Base-by-base conservation (phyloP, 306 rosid species). In the Prunus fruticosa region DNA sequence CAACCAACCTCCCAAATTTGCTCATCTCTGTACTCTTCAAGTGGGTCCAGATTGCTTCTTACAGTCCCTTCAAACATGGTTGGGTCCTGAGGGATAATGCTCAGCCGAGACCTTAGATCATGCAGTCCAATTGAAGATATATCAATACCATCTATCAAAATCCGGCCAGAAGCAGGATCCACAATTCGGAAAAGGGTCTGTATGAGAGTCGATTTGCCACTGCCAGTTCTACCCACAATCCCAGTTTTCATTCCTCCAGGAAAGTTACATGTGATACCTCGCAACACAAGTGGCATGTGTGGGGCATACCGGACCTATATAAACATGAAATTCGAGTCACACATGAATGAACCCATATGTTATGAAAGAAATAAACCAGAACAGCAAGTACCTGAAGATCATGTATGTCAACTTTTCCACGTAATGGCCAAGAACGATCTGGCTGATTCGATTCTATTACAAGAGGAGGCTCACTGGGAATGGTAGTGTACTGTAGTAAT, bases 21-120 rank as follows among this genome's bases (percentile, higher is more conserved):
- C 57, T 91, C 96, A 64, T 94, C 94, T 2, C 86, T 76, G 78
- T 90, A 87, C 84, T 94, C 97, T 75, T 94, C 96, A 30, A 91
- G 81, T 0, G 97, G 96, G 67, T 94, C 97, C 20, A 91, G 74
- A 66, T 91, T 94, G 78, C 80, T 94, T 86, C 98, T 86, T 43
- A 91, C 87, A 2, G 98, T 90, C 51, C 98, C 97, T 85, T 89
- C 97, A 76, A 94, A 91, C 98, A 94, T 94, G 69, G 98, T 94
- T 70, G 98, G 97, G 68, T 94, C 97, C 69, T 91, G 97, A 76
- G 98, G 97, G 74, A 94, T 94, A 58, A 94, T 91, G 83, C 97
- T 91, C 30, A 91, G 82, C 86, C 85, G 86, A 72, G 84, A 88
- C 76, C 95, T 79, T 82, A 94, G 79, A 89, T 94, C 93, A 68